Percentiles rank a stretch among this genome's conserved stretches.
Conservation (phyloP, 106 monocot species). For the Vanilla planifolia region DNA sequence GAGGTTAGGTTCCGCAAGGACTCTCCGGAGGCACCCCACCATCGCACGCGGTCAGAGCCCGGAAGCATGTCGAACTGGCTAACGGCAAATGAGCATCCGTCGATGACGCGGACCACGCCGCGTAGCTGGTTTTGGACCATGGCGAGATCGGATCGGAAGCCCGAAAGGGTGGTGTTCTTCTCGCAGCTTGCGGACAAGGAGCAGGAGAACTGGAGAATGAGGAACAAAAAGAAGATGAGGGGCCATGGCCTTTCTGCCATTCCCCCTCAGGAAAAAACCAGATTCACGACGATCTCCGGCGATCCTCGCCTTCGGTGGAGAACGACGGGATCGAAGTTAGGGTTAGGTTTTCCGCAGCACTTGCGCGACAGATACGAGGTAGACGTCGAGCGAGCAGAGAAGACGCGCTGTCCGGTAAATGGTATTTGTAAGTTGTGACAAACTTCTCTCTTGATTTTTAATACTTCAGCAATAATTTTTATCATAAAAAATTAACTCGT, state of each 20-base stretch:
- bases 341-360: slow-evolving; percentile 8
- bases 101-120: slow-evolving; percentile 43
- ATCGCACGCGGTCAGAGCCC: slow-evolving; percentile 50
- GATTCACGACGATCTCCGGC: not conserved
- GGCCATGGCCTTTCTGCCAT: slow-evolving; percentile 19
- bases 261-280: not conserved
- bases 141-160: slow-evolving; percentile 50
- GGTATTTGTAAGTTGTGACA: too few species aligned
- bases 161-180: slow-evolving; percentile 26
- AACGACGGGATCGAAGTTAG: not conserved
- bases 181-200: slow-evolving; percentile 12
- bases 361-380: too few species aligned
- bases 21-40: slow-evolving; percentile 61
- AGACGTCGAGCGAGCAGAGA: too few species aligned
- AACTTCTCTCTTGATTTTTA: too few species aligned
- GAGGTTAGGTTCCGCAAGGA: slow-evolving; percentile 48
- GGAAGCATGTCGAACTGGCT: slow-evolving; percentile 73
- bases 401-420: too few species aligned
- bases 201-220: slow-evolving; percentile 10
- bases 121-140: slow-evolving; percentile 94
- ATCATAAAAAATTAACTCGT: too few species aligned
- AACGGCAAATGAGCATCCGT: slow-evolving; percentile 75
- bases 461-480: too few species aligned
- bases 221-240: slow-evolving; percentile 7
- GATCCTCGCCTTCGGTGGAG: not conserved